Conservation (phyloP, 441 rosid species). For the Jatropha multifida region DNA sequence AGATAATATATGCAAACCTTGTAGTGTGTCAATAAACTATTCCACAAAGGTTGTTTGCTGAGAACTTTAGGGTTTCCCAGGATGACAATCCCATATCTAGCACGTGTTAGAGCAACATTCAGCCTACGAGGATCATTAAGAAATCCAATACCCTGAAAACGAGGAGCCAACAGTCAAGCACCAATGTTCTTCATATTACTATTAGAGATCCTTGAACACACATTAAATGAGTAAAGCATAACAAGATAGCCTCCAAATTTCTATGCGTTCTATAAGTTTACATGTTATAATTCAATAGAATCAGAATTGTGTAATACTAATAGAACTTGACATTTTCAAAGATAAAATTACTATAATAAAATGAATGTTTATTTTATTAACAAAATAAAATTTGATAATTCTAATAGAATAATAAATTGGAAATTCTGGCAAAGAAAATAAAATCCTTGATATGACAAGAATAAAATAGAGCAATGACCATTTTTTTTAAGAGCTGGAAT, state of each 20-base stretch:
- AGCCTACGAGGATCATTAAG: slow-evolving; percentile 99
- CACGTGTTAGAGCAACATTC: slow-evolving; percentile 97
- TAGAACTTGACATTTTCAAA: background rate
- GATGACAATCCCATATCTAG: slow-evolving; percentile 97
- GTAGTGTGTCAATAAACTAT: slow-evolving; percentile 91
- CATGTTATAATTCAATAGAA: background rate
- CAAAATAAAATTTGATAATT: background rate
- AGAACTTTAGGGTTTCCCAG: slow-evolving; percentile 98
- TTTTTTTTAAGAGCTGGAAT: background rate
- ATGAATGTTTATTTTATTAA: background rate
- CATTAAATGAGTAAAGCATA: background rate
- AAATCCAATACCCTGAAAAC: slow-evolving; percentile 94
- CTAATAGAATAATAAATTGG: background rate
- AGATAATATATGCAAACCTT: slow-evolving; percentile 51
- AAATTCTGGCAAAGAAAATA: background rate
- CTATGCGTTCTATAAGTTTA: background rate
- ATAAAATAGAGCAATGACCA: background rate
- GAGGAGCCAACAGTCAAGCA: slow-evolving; percentile 20
- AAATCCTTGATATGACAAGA: background rate
- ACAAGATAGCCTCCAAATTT: background rate
- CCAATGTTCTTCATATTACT: background rate
- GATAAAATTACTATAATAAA: background rate
- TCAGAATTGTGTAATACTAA: background rate
- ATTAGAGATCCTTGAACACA: background rate
- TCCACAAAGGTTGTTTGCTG: slow-evolving; percentile 98